These are phyloP conservation scores for Dichotomocladium elegans DNA, from an alignment of 371 early-diverging fungal genomes.

Conservation along the genomic window DNA sequence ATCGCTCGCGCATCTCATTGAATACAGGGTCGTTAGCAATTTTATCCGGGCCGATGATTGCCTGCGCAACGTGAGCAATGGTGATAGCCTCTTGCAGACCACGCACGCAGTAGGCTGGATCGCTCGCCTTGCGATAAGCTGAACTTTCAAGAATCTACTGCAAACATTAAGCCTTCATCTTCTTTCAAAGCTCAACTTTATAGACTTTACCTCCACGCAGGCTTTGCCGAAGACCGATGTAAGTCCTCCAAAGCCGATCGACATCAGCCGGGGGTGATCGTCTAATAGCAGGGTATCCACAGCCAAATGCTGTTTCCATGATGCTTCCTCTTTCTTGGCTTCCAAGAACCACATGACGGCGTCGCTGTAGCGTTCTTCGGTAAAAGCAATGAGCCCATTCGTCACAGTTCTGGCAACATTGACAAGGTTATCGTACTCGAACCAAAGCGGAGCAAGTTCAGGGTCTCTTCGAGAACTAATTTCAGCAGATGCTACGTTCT, in stretches of 20 bases:
- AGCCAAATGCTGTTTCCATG: conserved; percentile 31
- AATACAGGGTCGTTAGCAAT: conserved; percentile 17
- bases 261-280: conserved; percentile 14
- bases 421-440: conserved; percentile 20
- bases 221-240: conserved; percentile 22
- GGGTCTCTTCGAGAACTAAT: conserved; percentile 2
- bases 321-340: conserved; percentile 22
- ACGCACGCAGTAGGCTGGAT: conserved; percentile 27
- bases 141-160: not conserved
- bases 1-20: conserved; percentile 23
- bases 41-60: conserved; percentile 28
- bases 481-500: not conserved
- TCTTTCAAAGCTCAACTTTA: not conserved
- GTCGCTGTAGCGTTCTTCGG: conserved; percentile 6
- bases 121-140: conserved; percentile 22
- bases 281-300: conserved; percentile 13
- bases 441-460: conserved; percentile 12
- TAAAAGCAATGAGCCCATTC: conserved; percentile 16
- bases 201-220: conserved; percentile 23
- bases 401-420: conserved; percentile 10
- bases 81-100: conserved; percentile 38
- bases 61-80: conserved; percentile 32
- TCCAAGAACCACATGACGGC: conserved; percentile 21
- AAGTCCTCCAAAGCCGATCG: conserved; percentile 14
- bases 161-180: not conserved